phyloP scores from a whole-genome alignment of 495 filamentous ascomycete genomes.

The Bacidia gigantensis region DNA sequence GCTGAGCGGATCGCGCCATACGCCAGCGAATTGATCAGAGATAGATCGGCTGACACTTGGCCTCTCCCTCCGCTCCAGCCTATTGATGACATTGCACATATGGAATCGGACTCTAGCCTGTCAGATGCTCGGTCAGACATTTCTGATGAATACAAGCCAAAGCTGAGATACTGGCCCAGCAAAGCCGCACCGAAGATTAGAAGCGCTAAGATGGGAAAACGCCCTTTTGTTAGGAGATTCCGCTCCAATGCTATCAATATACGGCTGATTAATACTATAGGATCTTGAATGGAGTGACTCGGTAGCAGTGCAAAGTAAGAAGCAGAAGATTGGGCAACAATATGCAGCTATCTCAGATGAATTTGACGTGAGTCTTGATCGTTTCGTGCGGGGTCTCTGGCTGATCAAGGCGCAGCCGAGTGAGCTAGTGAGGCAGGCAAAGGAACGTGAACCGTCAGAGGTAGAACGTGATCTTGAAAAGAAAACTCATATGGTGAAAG shows the following conservation, averaged over 20 bases:
- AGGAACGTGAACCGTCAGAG: neutral
- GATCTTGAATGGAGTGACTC: conserved; percentile 14
- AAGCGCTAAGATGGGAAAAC: conserved; percentile 3
- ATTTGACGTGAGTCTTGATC: conserved; percentile 6
- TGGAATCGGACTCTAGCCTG: conserved; percentile 16
- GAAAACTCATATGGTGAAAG: neutral
- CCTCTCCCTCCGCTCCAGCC: conserved; percentile 31
- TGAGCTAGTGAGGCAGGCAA: neutral
- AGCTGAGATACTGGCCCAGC: conserved; percentile 10
- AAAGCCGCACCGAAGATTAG: neutral
- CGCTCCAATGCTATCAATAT: neutral
- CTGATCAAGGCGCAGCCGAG: neutral
- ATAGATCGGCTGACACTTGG: conserved; percentile 21
- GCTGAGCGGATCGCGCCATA: conserved; percentile 31
- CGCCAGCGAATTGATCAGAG: conserved; percentile 12
- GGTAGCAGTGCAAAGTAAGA: conserved; percentile 9
- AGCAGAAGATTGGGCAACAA: conserved; percentile 12
- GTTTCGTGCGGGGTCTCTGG: too few species aligned
- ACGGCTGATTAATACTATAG: conserved; percentile 1
- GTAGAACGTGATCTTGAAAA: conserved; percentile 1
- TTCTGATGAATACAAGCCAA: conserved; percentile 4
- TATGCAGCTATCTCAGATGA: neutral
- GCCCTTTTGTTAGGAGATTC: conserved; percentile 9
- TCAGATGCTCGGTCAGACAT: conserved; percentile 11
- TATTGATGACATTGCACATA: conserved; percentile 17